These are phyloP conservation scores for Candida schatavii DNA, from an alignment of 805 yeast genomes.

Conservation along the genomic window DNA sequence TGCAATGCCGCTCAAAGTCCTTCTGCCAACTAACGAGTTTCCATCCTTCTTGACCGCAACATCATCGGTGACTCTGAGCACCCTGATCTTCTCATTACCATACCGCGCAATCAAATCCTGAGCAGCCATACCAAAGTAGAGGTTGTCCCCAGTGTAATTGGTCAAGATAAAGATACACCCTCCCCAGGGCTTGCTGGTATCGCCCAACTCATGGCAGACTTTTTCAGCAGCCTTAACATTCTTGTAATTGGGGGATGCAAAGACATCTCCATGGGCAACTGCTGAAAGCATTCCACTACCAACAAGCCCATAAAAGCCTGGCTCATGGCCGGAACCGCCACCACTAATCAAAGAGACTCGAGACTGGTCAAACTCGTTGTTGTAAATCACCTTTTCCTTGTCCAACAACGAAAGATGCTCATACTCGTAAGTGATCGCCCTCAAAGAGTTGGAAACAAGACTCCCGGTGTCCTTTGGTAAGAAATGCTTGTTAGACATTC, in stretches of 20 bases:
- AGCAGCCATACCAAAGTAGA: slow-evolving; percentile 39
- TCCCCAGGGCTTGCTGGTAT: slow-evolving; percentile 24
- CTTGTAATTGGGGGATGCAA: slow-evolving; percentile 39
- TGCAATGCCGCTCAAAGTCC: slow-evolving; percentile 34
- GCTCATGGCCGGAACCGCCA: slow-evolving; percentile 46
- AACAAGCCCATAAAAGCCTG: slow-evolving; percentile 40
- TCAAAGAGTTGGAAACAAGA: slow-evolving; percentile 36
- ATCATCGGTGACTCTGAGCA: slow-evolving; percentile 24
- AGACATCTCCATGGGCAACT: slow-evolving; percentile 40
- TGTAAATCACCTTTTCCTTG: slow-evolving; percentile 36
- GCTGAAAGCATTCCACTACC: slow-evolving; percentile 38
- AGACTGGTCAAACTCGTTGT: slow-evolving; percentile 9
- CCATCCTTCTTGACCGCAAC: slow-evolving; percentile 30
- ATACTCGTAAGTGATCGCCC: slow-evolving; percentile 38
- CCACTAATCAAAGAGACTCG: slow-evolving; percentile 36
- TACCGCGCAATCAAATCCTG: slow-evolving; percentile 30
- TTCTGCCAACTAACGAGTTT: slow-evolving; percentile 33
- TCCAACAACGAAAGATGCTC: slow-evolving; percentile 33
- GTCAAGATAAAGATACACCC: slow-evolving; percentile 34
- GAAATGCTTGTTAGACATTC: slow-evolving; percentile 32
- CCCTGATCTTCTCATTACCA: slow-evolving; percentile 28
- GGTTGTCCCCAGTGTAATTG: slow-evolving; percentile 39
- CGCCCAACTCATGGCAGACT: slow-evolving; percentile 10
- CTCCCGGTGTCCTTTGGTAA: slow-evolving; percentile 31
- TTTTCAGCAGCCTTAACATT: slow-evolving; percentile 38